phyloP scores from a whole-genome alignment of 495 filamentous ascomycete genomes.

The Melanomma pulvis-pyrius region DNA sequence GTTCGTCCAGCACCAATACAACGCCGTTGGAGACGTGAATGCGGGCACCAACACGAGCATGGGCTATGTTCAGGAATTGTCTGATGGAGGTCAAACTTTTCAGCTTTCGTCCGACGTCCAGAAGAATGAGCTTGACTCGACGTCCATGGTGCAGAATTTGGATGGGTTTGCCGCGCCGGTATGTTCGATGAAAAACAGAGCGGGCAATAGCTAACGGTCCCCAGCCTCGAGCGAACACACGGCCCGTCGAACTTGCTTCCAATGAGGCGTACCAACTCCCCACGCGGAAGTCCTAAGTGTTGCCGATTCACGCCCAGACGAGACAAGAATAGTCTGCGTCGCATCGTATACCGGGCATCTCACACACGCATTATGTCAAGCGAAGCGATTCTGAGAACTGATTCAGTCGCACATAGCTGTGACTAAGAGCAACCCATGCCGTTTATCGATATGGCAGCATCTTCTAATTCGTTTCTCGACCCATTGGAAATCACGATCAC shows the following conservation, averaged over 20 bases:
- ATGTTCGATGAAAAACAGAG: not conserved
- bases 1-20: not conserved
- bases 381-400: not conserved
- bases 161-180: slow-evolving; percentile 2
- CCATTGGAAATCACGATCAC: too few species aligned
- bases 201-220: not conserved
- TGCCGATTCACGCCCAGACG: too few species aligned
- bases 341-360: too few species aligned
- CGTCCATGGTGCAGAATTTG: not conserved
- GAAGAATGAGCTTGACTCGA: not conserved
- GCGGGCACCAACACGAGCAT: not conserved
- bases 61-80: not conserved
- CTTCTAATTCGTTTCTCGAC: too few species aligned
- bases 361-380: not conserved
- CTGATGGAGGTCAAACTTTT: not conserved
- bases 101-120: not conserved
- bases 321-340: too few species aligned
- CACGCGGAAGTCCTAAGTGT: not conserved
- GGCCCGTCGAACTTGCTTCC: not conserved
- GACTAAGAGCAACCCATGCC: too few species aligned
- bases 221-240: not conserved
- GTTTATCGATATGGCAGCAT: too few species aligned
- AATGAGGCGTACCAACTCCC: not conserved
- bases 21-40: not conserved
- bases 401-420: too few species aligned